Evolutionary conservation across 768 basidiomycete species (phyloP), one percentile per base, ranked within the genome.

Genomic region (Tricholoma hemisulphureum): DNA sequence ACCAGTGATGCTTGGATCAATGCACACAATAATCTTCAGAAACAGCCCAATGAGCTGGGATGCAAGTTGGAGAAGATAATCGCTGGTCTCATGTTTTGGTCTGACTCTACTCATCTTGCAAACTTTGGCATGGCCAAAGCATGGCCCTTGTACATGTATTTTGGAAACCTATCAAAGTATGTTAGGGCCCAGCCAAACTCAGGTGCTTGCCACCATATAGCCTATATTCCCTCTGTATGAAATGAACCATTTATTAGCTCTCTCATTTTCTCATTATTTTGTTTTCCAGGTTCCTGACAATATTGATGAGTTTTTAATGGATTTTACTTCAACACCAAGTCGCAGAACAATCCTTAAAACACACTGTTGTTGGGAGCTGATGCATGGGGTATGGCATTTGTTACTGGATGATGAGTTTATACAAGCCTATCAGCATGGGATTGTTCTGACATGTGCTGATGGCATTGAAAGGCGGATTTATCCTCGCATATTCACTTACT

Each of bases 401-500:
- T 41, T 73, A 3, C 58, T 74, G 4, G 69, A 72, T 48, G 57
- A 56, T 8, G 60, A 71, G 6, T 73, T 73, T 57, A 29, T 64
- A 20, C 6, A 67, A 3, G 68, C 65, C 0, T 73, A 67, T 45
- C 20, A 53, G 8, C 63, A 73, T 59, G 71, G 73, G 1, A 66
- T 74, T 14, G 64, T 73, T 6, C 45, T 73, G 6, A 18, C 52
- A 21, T 73, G 70, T 48, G 31, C 34, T 6, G 73, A 72, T 62
- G 67, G 66, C 2, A 56, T 71, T 3, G 18, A 31, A 14, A 63
- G 67, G 4, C 56, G 64, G 10, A 32, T 74, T 16, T 73, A 62
- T 56, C 67, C 68, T 10, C 51, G 65, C 1, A 56, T 74, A 9
- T 67, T 72, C 41, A 70, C 67, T 6, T 73, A 71, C 51, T 67